Evolutionary conservation across 75 land plant genomes (phyloP).

Genomic region (Picea sitchensis): DNA sequence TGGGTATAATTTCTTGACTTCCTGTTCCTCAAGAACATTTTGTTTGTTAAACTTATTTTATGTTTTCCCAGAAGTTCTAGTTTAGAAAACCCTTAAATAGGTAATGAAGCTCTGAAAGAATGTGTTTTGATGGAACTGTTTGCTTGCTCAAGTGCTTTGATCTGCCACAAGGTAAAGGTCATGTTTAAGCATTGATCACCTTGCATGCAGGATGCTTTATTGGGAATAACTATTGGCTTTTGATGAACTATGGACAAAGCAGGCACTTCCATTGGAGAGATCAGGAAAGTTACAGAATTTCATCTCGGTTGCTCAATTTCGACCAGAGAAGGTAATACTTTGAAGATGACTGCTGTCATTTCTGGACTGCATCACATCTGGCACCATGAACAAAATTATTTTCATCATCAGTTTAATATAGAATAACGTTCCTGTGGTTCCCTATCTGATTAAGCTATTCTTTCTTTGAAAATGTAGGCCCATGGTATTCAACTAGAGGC

Average conservation of each 20-base stretch:
- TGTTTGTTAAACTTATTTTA: background rate
- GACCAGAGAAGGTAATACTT: constrained; percentile 90
- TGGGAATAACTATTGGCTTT: constrained; percentile 10
- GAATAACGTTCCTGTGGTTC: background rate
- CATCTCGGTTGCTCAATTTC: constrained; percentile 98
- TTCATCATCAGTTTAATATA: background rate
- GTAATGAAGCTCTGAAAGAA: background rate
- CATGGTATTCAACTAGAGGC: constrained; percentile 83
- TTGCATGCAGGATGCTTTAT: constrained; percentile 17
- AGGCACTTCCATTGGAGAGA: constrained; percentile 88
- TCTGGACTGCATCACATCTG: background rate
- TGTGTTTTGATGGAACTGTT: background rate
- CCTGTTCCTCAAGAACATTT: background rate
- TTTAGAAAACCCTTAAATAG: background rate
- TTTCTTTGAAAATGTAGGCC: constrained; percentile 34
- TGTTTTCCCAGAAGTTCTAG: background rate
- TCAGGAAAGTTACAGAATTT: constrained; percentile 28
- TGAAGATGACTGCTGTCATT: background rate
- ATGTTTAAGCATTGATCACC: background rate
- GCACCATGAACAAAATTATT: constrained; percentile 8
- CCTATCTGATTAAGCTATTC: background rate
- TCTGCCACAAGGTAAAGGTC: background rate
- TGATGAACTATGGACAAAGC: constrained; percentile 16
- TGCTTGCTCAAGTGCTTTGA: background rate
- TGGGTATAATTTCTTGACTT: background rate